Base-by-base conservation (phyloP, 2,329 filamentous ascomycete genomes). In the Dendrostoma leiphaemia region DNA sequence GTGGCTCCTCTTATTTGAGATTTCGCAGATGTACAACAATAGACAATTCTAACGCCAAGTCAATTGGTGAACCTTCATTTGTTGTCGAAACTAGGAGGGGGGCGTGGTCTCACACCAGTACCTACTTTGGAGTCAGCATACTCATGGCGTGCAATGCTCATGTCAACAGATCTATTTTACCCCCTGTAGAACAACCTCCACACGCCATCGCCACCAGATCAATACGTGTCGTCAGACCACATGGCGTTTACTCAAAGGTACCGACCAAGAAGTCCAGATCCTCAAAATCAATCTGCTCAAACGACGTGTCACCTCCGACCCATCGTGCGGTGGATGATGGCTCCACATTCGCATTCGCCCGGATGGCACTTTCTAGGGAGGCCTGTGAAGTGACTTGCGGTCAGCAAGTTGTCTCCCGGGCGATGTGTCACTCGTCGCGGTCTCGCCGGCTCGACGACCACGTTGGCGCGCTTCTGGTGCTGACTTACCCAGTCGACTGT, bases 281-380 rank as follows among this genome's bases (percentile, higher is more conserved):
- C 29, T 21, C 34, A 28, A 56, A 53, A 28, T 38, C 44, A 13
- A 53, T 43, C 12, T 56, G 46, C 31, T 53, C 44, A 50, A 53
- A 44, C 8, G 45, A 35, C 37, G 9, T 43, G 13, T 49, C 43
- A 28, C 40, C 35, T 7, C 43, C 43, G 19, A 56, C 28, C 49
- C 49, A 53, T 37, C 51, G 52, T n/a, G 52, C 32, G 19, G 50
- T 40, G 12, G 21, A 23, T 21, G 45, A 49, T 6, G 52, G 9
- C 21, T 44, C 52, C 21, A 52, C 12, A 24, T 24, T 41, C 48
- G 17, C 48, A 24, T 55, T 52, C 32, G 43, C 47, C 17, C 52
- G 43, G 31, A 55, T 54, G 32, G 52, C 56, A 26, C 28, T 55
- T n/a, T 51, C 56, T 12, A 55, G 29, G 8, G 43, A 35, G 8